phyloP scores from a whole-genome alignment of 1,284 basidiomycete genomes.

The Fomitopsis palustris region DNA sequence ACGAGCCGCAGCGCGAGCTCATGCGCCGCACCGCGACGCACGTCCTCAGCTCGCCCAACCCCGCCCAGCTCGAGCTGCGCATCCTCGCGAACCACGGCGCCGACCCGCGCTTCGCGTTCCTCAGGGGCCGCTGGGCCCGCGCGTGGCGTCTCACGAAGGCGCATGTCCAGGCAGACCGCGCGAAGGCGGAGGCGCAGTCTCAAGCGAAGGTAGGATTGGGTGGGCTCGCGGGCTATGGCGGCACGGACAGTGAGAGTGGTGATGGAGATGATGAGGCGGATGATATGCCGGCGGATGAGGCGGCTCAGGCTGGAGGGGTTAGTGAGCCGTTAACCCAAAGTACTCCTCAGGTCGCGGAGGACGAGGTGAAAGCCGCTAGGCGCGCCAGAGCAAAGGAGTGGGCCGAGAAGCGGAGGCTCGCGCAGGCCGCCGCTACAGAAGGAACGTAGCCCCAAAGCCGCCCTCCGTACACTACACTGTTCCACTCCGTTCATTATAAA shows the following conservation, averaged over 20 bases:
- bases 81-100: slow-evolving; percentile 80
- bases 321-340: background rate
- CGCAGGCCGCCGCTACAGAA: slow-evolving; percentile 1
- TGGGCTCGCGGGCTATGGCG: slow-evolving; percentile 56
- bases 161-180: slow-evolving; percentile 35
- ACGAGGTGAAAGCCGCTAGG: slow-evolving; percentile 43
- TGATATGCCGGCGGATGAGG: slow-evolving; percentile 8
- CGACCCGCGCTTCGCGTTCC: slow-evolving; percentile 72
- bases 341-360: slow-evolving; percentile 17
- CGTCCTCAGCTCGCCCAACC: slow-evolving; percentile 65
- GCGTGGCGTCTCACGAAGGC: slow-evolving; percentile 56
- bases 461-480: no score
- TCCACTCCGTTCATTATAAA: background rate
- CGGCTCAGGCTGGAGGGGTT: background rate
- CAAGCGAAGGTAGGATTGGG: slow-evolving; percentile 24
- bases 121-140: slow-evolving; percentile 68
- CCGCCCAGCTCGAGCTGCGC: slow-evolving; percentile 79
- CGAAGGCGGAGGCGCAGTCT: slow-evolving; percentile 29
- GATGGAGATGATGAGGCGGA: background rate
- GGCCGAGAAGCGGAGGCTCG: slow-evolving; percentile 42
- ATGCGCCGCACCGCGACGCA: slow-evolving; percentile 76
- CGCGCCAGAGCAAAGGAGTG: slow-evolving; percentile 53
- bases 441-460: no score
- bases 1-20: slow-evolving; percentile 56
- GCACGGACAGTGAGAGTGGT: slow-evolving; percentile 38